Evolutionary conservation across 2,329 filamentous ascomycete genomes (phyloP).

Genomic region (Blastomyces emzantsi): DNA sequence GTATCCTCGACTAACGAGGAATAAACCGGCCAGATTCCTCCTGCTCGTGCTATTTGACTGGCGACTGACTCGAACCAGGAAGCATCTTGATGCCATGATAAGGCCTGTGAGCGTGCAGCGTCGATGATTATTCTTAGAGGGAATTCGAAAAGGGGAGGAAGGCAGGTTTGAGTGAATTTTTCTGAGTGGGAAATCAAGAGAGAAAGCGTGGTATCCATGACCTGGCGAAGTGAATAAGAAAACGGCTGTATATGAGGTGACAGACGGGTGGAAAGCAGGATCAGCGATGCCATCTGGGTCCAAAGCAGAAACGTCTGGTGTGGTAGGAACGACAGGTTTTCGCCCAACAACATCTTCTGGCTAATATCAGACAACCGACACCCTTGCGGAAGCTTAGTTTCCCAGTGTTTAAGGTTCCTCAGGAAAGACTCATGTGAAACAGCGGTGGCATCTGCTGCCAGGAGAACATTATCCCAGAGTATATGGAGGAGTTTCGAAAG

Average conservation of each 20-base stretch:
- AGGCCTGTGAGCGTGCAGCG: neutral
- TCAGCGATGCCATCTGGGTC: slow-evolving; percentile 30
- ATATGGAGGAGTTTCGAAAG: slow-evolving; percentile 20
- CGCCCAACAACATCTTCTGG: neutral
- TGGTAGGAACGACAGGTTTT: slow-evolving; percentile 22
- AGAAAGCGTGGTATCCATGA: slow-evolving; percentile 29
- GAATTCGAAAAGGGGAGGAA: slow-evolving; percentile 33
- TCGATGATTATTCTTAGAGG: slow-evolving; percentile 29
- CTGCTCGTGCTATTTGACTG: neutral
- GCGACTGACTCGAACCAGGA: slow-evolving; percentile 9
- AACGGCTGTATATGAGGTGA: slow-evolving; percentile 26
- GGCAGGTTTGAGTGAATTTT: slow-evolving; percentile 29
- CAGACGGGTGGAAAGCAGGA: slow-evolving; percentile 30
- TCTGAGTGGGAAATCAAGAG: slow-evolving; percentile 31
- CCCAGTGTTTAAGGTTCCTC: slow-evolving; percentile 12
- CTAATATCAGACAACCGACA: slow-evolving; percentile 9
- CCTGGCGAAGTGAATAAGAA: slow-evolving; percentile 29
- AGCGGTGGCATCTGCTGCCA: neutral
- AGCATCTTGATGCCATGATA: neutral
- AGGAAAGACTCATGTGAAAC: slow-evolving; percentile 7
- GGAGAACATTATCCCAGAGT: neutral
- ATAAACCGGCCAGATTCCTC: slow-evolving; percentile 12
- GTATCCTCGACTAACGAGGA: slow-evolving; percentile 9
- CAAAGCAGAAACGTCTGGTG: slow-evolving; percentile 34
- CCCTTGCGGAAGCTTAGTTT: slow-evolving; percentile 9